Conservation (phyloP, 768 basidiomycete genomes). For the Suillus ampliporus region DNA sequence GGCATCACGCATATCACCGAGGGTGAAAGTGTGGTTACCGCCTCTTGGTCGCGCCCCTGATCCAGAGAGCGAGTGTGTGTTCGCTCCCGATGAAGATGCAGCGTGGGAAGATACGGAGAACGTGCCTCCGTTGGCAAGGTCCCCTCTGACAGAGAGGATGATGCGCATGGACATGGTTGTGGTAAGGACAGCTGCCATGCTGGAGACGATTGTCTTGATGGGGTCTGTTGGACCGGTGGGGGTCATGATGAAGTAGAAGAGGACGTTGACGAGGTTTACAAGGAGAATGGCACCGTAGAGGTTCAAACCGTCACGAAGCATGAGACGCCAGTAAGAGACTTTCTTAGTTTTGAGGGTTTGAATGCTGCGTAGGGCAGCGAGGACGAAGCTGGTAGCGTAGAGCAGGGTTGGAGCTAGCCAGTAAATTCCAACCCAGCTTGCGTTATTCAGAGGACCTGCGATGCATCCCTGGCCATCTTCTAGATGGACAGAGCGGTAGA, state of each 20-base stretch:
- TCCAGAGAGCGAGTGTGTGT: slow-evolving; percentile 45
- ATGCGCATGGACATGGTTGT: slow-evolving; percentile 90
- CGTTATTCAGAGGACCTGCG: slow-evolving; percentile 73
- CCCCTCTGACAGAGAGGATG: slow-evolving; percentile 81
- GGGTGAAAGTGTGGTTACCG: slow-evolving; percentile 42
- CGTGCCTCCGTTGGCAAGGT: slow-evolving; percentile 71
- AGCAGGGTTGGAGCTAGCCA: slow-evolving; percentile 81
- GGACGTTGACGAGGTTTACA: slow-evolving; percentile 82
- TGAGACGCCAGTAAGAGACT: slow-evolving; percentile 78
- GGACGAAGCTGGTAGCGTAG: slow-evolving; percentile 43
- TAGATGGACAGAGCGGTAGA: slow-evolving; percentile 83
- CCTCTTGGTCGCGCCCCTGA: slow-evolving; percentile 33
- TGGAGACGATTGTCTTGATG: slow-evolving; percentile 82
- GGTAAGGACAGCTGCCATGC: slow-evolving; percentile 87
- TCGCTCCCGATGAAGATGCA: slow-evolving; percentile 52
- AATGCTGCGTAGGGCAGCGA: slow-evolving; percentile 31
- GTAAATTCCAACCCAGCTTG: slow-evolving; percentile 81
- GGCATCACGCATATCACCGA: slow-evolving; percentile 59
- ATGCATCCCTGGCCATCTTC: slow-evolving; percentile 82
- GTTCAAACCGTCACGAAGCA: slow-evolving; percentile 90
- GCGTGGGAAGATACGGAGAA: slow-evolving; percentile 61
- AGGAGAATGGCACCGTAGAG: slow-evolving; percentile 82
- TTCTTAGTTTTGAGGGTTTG: slow-evolving; percentile 46
- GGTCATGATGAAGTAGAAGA: slow-evolving; percentile 86
- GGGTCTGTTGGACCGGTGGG: slow-evolving; percentile 67